Evolutionary conservation across 768 basidiomycete species (phyloP), one percentile per base, ranked within the genome.

Genomic region (Sporobolomyces roseus): DNA sequence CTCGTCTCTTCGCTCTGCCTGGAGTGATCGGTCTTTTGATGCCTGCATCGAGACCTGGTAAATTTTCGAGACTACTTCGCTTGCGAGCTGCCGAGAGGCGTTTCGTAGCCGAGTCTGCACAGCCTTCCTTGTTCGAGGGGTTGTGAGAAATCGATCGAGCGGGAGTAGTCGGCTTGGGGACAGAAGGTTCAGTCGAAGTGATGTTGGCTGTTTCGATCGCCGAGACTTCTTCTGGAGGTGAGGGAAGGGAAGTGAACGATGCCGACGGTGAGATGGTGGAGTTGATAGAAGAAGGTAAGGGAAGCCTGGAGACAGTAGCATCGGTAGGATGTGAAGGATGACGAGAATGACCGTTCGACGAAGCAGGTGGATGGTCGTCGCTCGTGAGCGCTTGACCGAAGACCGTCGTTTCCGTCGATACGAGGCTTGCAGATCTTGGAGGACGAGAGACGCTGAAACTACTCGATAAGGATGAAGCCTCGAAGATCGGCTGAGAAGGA

Each of bases 381-480:
- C 46, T 62, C 38, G 61, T 32, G 27, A 62, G 13, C 1, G 66
- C 66, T 13, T 25, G 23, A 32, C 61, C 66, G 7, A 62, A 62
- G 46, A 62, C 53, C 36, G 48, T 67, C 9, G 61, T 62, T 41
- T 56, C 61, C 19, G 66, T 67, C 2, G 25, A 55, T 0, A 25
- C 49, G 16, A 54, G 51, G 35, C 51, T 55, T 1, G 53, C 35
- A 12, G 46, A 32, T 2, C 56, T n/a, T 14, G 45, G 48, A 4
- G 45, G 46, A 10, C 13, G 41, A 16, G 50, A 3, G 21, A 55
- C 23, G 19, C 19, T 4, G 19, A 41, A 23, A 32, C 36, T 21
- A 17, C 29, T 23, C 12, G 10, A 46, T 21, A 23, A 53, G 16
- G 30, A 17, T 9, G 52, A 53, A 29, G 46, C 10, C 17, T 27